Conservation (phyloP, 768 basidiomycete species). For the Lactarius quietus region DNA sequence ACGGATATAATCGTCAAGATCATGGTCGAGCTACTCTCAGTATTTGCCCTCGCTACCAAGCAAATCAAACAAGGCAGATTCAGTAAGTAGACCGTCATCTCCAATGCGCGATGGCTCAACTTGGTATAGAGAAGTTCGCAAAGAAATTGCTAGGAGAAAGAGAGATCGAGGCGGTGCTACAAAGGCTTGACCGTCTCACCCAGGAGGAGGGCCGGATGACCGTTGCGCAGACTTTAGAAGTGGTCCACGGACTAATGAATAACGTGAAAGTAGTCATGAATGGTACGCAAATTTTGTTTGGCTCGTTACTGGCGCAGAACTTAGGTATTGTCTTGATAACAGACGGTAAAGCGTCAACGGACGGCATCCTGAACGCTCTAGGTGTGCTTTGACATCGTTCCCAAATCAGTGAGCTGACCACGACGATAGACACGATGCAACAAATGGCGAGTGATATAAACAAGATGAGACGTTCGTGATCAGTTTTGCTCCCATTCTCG, state of each 20-base stretch:
- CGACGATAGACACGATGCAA: not conserved
- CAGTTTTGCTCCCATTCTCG: no score
- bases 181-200: constrained; percentile 1
- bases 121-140: not conserved
- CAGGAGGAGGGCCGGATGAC: constrained; percentile 3
- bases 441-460: not conserved
- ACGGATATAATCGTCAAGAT: not conserved
- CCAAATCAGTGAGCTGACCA: not conserved
- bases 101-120: not conserved
- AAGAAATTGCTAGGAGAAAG: constrained; percentile 10
- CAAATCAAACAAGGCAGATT: constrained; percentile 2
- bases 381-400: not conserved
- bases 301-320: not conserved
- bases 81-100: not conserved
- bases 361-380: not conserved
- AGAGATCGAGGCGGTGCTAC: not conserved
- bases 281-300: not conserved
- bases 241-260: not conserved
- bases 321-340: not conserved
- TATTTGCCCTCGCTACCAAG: constrained; percentile 1
- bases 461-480: not conserved
- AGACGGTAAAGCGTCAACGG: not conserved
- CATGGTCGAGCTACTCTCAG: constrained; percentile 4
- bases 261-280: constrained; percentile 3
- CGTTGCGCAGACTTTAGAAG: not conserved